A percentile compares a stretch with the other conserved stretches of the same genome.
phyloP scores from a whole-genome alignment of 2,329 filamentous ascomycete genomes.

The Botrytis cinerea region DNA sequence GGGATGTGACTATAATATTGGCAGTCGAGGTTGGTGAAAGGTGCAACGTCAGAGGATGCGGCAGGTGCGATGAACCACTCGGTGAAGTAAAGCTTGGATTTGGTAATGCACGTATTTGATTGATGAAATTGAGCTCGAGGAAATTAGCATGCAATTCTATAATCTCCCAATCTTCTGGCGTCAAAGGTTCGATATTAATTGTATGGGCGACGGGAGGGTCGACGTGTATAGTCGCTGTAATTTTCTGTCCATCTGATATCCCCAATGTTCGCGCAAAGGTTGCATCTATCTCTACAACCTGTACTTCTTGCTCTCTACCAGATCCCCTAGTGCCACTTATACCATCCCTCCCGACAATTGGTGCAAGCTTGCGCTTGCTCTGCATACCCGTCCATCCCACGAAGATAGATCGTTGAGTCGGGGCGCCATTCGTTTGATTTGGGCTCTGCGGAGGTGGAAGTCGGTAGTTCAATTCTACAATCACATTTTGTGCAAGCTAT shows the following conservation, averaged over 20 bases:
- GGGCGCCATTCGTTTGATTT: conserved; percentile 49
- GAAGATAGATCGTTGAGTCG: conserved; percentile 70
- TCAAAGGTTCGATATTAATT: conserved; percentile 94
- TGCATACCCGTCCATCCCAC: conserved; percentile 98
- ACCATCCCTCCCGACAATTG: conserved; percentile 74
- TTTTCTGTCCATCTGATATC: conserved; percentile 78
- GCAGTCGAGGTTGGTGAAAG: conserved; percentile 94
- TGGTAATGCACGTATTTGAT: conserved; percentile 88
- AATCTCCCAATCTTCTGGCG: conserved; percentile 96
- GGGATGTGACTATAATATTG: conserved; percentile 80
- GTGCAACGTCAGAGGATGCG: conserved; percentile 86
- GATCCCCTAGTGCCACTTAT: conserved; percentile 60
- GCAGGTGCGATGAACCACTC: conserved; percentile 52
- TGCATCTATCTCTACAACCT: conserved; percentile 82
- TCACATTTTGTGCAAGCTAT: conserved; percentile 90
- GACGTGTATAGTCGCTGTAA: conserved; percentile 72
- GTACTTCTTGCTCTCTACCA: conserved; percentile 71
- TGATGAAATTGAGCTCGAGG: conserved; percentile 87
- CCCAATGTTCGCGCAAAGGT: conserved; percentile 78
- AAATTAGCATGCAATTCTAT: conserved; percentile 97
- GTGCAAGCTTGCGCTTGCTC: conserved; percentile 78
- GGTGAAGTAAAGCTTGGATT: conserved; percentile 70
- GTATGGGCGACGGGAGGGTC: conserved; percentile 91
- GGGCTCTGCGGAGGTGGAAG: conserved; percentile 53
- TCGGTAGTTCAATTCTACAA: conserved; percentile 85